Percentiles rank a stretch among this genome's conserved stretches.
phyloP scores from a whole-genome alignment of 208 protist genomes.

The Angomonas desouzai region DNA sequence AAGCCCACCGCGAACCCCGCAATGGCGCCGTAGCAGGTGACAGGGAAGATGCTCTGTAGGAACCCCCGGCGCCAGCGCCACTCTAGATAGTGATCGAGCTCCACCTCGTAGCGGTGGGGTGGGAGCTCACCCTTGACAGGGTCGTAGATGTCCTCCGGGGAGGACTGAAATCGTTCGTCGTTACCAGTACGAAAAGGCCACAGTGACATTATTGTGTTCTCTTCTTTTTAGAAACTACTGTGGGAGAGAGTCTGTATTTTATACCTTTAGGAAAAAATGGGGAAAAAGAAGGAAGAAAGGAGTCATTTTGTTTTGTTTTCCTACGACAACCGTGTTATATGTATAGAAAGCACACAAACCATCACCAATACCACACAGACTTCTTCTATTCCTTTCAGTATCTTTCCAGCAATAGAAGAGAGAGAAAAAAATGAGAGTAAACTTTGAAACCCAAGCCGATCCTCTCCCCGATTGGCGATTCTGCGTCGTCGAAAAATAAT shows the following conservation, averaged over 20 bases:
- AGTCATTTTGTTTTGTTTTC: no score
- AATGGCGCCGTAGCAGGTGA: constrained; percentile 55
- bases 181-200: constrained; percentile 88
- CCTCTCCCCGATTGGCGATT: no score
- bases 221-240: not conserved
- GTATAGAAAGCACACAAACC: no score
- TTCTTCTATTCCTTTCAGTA: no score
- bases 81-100: constrained; percentile 71
- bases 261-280: no score
- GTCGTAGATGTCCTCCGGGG: constrained; percentile 67
- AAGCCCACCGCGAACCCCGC: constrained; percentile 65
- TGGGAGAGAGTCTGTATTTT: constrained; percentile 2
- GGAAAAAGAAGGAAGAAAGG: not conserved
- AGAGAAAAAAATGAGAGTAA: no score
- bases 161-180: constrained; percentile 72
- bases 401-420: no score
- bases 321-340: no score
- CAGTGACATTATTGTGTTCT: constrained; percentile 41
- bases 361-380: no score
- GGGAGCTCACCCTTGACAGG: constrained; percentile 56
- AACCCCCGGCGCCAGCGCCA: constrained; percentile 81
- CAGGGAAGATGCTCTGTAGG: constrained; percentile 76
- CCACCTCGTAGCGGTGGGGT: constrained; percentile 50
- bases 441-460: no score
- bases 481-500: no score